phyloP scores from a whole-genome alignment of 306 rosid species.

The Mimosa pudica region DNA sequence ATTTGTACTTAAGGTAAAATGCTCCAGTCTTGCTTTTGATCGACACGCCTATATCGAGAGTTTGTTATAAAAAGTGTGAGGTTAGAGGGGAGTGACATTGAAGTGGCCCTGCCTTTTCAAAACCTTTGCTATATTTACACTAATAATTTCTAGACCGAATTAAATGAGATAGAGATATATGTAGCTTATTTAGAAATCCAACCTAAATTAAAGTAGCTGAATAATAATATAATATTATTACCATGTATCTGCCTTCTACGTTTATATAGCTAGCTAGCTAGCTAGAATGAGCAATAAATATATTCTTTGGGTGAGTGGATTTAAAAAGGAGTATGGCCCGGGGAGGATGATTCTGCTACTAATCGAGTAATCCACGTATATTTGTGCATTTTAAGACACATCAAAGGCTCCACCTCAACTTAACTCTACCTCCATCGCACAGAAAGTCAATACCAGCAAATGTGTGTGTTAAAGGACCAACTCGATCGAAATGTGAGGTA shows the following conservation, averaged over 20 bases:
- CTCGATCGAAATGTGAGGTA: background rate
- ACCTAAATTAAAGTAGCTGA: slow-evolving; percentile 6
- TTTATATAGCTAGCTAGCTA: background rate
- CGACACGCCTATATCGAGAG: slow-evolving; percentile 1
- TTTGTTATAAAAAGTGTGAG: slow-evolving; percentile 26
- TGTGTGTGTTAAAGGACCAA: background rate
- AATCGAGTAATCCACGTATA: slow-evolving; percentile 21
- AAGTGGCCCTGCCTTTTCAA: slow-evolving; percentile 9
- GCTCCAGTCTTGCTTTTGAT: slow-evolving; percentile 27
- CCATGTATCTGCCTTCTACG: background rate
- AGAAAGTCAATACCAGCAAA: background rate
- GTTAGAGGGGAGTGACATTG: slow-evolving; percentile 1
- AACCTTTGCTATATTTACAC: slow-evolving; percentile 26
- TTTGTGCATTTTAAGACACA: background rate
- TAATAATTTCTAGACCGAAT: background rate
- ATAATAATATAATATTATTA: background rate
- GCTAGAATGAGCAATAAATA: background rate
- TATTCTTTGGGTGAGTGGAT: slow-evolving; percentile 19
- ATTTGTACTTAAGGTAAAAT: slow-evolving; percentile 8
- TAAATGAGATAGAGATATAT: slow-evolving; percentile 25
- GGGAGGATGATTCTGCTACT: slow-evolving; percentile 43
- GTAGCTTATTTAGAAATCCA: slow-evolving; percentile 31
- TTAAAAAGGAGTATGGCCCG: slow-evolving; percentile 26
- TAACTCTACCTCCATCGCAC: slow-evolving; percentile 13
- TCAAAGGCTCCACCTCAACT: slow-evolving; percentile 5